Evolutionary conservation across 2,329 filamentous ascomycete genomes (phyloP).

Genomic region (Xylariaceae sp.): DNA sequence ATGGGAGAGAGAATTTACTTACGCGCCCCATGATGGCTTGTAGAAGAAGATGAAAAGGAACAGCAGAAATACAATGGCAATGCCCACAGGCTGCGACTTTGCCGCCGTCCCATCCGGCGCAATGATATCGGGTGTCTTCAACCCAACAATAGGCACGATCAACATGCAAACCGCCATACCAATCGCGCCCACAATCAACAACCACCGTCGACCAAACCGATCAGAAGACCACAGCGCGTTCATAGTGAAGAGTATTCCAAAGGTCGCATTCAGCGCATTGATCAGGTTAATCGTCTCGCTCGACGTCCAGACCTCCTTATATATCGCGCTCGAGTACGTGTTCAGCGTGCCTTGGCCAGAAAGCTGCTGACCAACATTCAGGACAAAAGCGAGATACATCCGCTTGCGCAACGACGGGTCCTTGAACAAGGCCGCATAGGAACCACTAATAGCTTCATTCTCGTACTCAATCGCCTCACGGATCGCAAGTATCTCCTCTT

Average conservation of each 20-base stretch:
- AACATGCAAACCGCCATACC: conserved; percentile 69
- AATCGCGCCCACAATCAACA: conserved; percentile 62
- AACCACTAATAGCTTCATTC: conserved; percentile 59
- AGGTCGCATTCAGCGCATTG: conserved; percentile 69
- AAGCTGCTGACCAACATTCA: conserved; percentile 68
- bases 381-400: conserved; percentile 57
- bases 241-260: conserved; percentile 66
- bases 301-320: conserved; percentile 62
- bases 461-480: conserved; percentile 66
- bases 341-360: conserved; percentile 69
- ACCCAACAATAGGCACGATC: conserved; percentile 46
- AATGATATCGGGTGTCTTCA: conserved; percentile 48
- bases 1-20: conserved; percentile 2
- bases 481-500: conserved; percentile 60
- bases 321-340: conserved; percentile 68
- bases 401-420: conserved; percentile 64
- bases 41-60: conserved; percentile 64
- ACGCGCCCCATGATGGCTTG: conserved; percentile 38
- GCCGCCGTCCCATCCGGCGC: conserved; percentile 35
- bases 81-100: conserved; percentile 57
- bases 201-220: conserved; percentile 63
- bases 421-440: conserved; percentile 63
- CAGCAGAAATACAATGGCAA: conserved; percentile 62
- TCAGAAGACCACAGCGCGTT: conserved; percentile 71
- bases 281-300: conserved; percentile 61